These are phyloP conservation scores for Blastomyces percursus DNA, from an alignment of 2,329 filamentous ascomycete genomes.

Conservation along the genomic window DNA sequence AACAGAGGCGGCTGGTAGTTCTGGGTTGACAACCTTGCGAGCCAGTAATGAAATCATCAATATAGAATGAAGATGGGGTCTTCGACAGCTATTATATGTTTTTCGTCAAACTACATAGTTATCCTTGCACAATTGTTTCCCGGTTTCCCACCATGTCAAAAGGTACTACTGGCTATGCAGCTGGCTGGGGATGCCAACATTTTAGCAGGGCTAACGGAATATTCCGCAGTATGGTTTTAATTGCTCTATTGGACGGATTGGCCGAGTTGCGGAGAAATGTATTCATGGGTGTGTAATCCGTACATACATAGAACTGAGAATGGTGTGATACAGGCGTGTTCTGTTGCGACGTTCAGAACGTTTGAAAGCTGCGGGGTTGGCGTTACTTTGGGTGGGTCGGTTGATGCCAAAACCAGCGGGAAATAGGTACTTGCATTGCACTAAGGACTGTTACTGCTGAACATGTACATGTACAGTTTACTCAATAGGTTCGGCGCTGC, in stretches of 20 bases:
- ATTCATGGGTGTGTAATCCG: background rate
- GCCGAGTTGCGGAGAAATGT: background rate
- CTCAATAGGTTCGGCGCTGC: too few species aligned
- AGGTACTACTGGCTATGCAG: background rate
- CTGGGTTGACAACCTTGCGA: background rate
- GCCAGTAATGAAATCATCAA: background rate
- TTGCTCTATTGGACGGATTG: background rate
- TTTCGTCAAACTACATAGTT: background rate
- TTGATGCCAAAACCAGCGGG: background rate
- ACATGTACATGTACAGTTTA: too few species aligned
- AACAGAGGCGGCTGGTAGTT: background rate
- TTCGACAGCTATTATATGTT: background rate
- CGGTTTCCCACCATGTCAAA: background rate
- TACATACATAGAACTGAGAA: too few species aligned
- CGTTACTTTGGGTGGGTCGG: background rate
- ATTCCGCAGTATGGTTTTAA: background rate
- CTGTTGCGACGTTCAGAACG: background rate
- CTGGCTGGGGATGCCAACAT: background rate
- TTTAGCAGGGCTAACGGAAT: background rate
- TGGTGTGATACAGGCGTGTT: background rate
- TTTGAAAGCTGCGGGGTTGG: background rate
- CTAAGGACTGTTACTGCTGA: background rate
- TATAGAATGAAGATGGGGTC: background rate
- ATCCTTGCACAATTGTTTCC: background rate
- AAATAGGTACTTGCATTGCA: background rate